phyloP scores from a whole-genome alignment of 306 rosid genomes.

The Adenanthera pavonina region DNA sequence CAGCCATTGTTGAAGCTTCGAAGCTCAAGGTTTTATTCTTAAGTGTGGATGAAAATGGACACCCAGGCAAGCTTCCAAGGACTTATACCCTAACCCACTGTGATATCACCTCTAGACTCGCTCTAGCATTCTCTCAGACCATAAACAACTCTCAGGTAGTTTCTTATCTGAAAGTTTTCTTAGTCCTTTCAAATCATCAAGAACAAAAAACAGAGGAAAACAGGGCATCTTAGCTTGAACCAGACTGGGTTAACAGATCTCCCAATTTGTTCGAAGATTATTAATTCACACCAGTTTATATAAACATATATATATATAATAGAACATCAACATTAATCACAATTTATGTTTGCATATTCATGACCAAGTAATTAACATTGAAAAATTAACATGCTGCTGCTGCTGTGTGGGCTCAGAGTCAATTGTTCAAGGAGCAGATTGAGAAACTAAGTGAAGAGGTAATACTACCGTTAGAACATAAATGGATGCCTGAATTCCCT shows the following conservation, averaged over 20 bases:
- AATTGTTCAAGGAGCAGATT: slow-evolving; percentile 65
- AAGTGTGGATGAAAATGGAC: slow-evolving; percentile 87
- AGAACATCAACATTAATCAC: too few species aligned
- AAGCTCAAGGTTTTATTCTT: slow-evolving; percentile 86
- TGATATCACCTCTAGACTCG: slow-evolving; percentile 82
- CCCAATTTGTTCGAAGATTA: neutral
- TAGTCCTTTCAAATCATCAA: too few species aligned
- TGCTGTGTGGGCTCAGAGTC: slow-evolving; percentile 50
- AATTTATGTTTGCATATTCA: neutral
- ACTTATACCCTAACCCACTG: slow-evolving; percentile 90
- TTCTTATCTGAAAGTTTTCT: too few species aligned
- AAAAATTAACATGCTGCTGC: slow-evolving; percentile 32
- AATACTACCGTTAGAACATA: neutral
- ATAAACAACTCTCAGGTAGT: slow-evolving; percentile 89
- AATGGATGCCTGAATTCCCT: neutral
- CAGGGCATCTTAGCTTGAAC: neutral
- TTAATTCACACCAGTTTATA: too few species aligned
- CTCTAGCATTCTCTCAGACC: slow-evolving; percentile 83
- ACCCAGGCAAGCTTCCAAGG: slow-evolving; percentile 85
- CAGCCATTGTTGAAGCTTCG: slow-evolving; percentile 87
- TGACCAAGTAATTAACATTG: slow-evolving; percentile 38
- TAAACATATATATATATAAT: too few species aligned
- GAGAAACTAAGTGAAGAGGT: slow-evolving; percentile 73
- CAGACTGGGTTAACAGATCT: neutral
- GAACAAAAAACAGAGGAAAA: too few species aligned